Evolutionary conservation across 148 eudicot species (phyloP).

Genomic region (Diospyros kaki): DNA sequence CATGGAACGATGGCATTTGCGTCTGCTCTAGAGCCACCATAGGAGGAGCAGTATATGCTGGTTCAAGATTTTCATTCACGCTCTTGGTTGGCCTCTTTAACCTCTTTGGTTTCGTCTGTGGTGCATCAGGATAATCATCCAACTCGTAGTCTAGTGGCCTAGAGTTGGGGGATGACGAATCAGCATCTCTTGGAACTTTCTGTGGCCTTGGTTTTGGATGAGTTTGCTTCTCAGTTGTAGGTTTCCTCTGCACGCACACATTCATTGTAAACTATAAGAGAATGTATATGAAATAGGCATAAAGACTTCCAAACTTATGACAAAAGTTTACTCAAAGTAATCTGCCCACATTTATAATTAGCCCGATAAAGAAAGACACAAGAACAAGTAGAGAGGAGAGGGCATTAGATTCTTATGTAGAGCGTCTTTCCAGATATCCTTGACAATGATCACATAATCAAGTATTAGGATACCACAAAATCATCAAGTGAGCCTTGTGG

Average conservation of each 20-base stretch:
- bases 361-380: neutral
- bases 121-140: conserved; percentile 33
- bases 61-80: conserved; percentile 75
- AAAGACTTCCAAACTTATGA: too few relatives aligned
- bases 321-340: too few relatives aligned
- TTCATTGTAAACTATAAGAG: neutral
- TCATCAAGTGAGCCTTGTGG: neutral
- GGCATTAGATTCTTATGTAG: neutral
- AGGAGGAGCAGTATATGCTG: conserved; percentile 52
- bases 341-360: too few relatives aligned
- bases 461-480: neutral
- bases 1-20: conserved; percentile 20
- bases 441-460: neutral
- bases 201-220: conserved; percentile 46
- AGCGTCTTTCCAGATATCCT: neutral
- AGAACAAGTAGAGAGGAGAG: neutral
- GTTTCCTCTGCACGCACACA: conserved; percentile 60
- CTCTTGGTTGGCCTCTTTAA: conserved; percentile 86
- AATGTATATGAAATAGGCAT: neutral
- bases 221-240: conserved; percentile 45
- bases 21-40: conserved; percentile 18
- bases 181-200: conserved; percentile 28
- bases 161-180: conserved; percentile 31
- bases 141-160: conserved; percentile 31
- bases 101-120: conserved; percentile 58